Evolutionary conservation across 192 early-diverging fungal species (phyloP).

Genomic region (Coemansia sp.): DNA sequence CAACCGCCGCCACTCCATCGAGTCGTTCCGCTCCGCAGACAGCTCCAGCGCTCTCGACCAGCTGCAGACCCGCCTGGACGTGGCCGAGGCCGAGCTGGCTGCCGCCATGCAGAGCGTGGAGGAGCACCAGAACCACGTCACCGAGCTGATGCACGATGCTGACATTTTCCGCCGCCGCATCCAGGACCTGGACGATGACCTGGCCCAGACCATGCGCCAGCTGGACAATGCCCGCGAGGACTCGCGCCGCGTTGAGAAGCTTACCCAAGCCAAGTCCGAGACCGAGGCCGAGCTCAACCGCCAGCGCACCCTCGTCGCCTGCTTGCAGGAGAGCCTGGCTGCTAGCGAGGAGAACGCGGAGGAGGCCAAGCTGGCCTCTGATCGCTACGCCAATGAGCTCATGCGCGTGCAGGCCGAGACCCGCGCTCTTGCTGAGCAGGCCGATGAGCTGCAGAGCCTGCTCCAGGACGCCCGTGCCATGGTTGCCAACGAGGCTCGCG

Average conservation of each 20-base stretch:
- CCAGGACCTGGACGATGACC: slow-evolving; percentile 11
- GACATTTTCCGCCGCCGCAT: slow-evolving; percentile 10
- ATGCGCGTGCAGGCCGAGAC: slow-evolving; percentile 42
- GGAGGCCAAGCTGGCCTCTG: slow-evolving; percentile 21
- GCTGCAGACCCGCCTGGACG: slow-evolving; percentile 23
- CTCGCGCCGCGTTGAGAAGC: background rate
- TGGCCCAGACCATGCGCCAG: slow-evolving; percentile 25
- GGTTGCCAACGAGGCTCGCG: slow-evolving; percentile 37
- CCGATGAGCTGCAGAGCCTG: slow-evolving; percentile 13
- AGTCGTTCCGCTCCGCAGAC: background rate
- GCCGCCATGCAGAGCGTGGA: slow-evolving; percentile 15
- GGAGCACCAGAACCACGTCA: slow-evolving; percentile 17
- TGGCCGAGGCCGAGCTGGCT: slow-evolving; percentile 26
- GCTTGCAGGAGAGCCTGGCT: slow-evolving; percentile 18
- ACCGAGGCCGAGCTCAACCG: slow-evolving; percentile 11
- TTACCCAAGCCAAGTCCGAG: background rate
- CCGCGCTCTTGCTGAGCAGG: slow-evolving; percentile 20
- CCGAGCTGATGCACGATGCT: slow-evolving; percentile 5
- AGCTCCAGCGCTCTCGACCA: background rate
- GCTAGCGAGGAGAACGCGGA: slow-evolving; percentile 28
- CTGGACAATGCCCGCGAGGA: slow-evolving; percentile 20
- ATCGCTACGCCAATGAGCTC: slow-evolving; percentile 37
- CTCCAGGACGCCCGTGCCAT: slow-evolving; percentile 35
- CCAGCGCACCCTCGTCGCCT: slow-evolving; percentile 16
- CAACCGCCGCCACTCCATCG: background rate